These are phyloP conservation scores for Herpotrichia juniperi DNA, from an alignment of 2,329 filamentous ascomycete genomes.

Conservation along the genomic window DNA sequence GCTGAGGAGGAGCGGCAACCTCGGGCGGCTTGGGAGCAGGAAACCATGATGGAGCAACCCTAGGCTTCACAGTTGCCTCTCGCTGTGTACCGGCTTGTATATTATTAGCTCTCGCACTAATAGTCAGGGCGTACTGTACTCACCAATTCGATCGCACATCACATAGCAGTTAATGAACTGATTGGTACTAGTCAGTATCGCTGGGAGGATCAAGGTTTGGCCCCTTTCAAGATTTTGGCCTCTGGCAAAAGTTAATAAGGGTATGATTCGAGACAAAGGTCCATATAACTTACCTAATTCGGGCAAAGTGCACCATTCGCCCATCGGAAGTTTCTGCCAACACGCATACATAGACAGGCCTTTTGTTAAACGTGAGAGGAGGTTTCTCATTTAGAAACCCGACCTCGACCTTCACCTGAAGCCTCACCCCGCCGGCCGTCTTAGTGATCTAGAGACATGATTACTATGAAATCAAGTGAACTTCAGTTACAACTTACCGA, in stretches of 20 bases:
- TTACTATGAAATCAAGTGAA: neutral
- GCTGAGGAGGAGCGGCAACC: constrained; percentile 17
- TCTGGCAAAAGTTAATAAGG: constrained; percentile 54
- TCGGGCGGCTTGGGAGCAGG: constrained; percentile 28
- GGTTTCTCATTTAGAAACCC: constrained; percentile 72
- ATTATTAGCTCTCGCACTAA: neutral
- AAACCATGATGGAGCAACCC: constrained; percentile 56
- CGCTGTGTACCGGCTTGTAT: constrained; percentile 61
- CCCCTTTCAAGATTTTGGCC: constrained; percentile 68
- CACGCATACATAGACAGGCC: constrained; percentile 72
- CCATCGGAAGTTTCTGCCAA: constrained; percentile 75
- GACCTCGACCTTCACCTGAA: constrained; percentile 70
- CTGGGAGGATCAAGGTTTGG: constrained; percentile 65
- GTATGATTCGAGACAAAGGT: neutral
- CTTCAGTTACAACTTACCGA: constrained; percentile 45
- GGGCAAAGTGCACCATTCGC: constrained; percentile 69
- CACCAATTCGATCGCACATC: constrained; percentile 84
- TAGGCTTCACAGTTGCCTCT: constrained; percentile 58
- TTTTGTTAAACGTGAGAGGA: constrained; percentile 67
- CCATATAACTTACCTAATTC: constrained; percentile 56
- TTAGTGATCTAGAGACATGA: constrained; percentile 24
- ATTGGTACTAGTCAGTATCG: constrained; percentile 59
- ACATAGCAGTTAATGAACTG: constrained; percentile 71
- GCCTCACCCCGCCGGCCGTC: constrained; percentile 52
- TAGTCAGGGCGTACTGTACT: constrained; percentile 11